Conservation (phyloP, 2,329 filamentous ascomycete species). For the Pestalotiopsis sp. region DNA sequence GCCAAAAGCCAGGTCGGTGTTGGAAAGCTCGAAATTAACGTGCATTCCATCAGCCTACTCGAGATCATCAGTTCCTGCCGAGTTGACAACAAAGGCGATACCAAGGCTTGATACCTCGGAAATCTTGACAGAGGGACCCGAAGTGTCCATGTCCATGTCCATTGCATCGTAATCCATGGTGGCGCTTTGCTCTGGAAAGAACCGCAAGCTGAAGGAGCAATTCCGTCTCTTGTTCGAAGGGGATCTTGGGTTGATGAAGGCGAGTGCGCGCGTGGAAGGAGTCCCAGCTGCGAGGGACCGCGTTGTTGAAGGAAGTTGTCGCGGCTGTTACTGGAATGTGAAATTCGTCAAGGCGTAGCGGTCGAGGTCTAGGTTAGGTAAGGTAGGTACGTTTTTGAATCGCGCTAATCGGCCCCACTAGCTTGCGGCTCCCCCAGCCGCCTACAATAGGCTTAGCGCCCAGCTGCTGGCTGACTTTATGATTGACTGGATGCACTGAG, state of each 20-base stretch:
- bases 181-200: conserved; percentile 11
- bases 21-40: conserved; percentile 89
- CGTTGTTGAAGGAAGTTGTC: conserved; percentile 1
- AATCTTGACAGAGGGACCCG: conserved; percentile 62
- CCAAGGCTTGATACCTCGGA: conserved; percentile 51
- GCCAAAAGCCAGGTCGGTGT: conserved; percentile 87
- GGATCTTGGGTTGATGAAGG: background rate
- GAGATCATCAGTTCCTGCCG: background rate
- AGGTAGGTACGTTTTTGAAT: background rate
- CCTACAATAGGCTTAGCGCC: no score
- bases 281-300: background rate
- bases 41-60: conserved; percentile 74
- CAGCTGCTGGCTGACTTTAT: no score
- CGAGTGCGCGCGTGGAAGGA: background rate
- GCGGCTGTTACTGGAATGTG: background rate
- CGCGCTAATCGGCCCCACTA: no score
- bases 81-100: background rate
- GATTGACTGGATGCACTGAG: no score
- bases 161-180: conserved; percentile 63
- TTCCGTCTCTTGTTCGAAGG: background rate
- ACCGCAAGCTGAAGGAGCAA: background rate
- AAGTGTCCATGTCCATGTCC: conserved; percentile 61
- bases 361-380: background rate
- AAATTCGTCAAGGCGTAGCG: conserved; percentile 13
- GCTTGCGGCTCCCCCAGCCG: no score